Evolutionary conservation across 306 rosid species (phyloP), one percentile per base, ranked within the genome.

Genomic region (Acacia acuminata): DNA sequence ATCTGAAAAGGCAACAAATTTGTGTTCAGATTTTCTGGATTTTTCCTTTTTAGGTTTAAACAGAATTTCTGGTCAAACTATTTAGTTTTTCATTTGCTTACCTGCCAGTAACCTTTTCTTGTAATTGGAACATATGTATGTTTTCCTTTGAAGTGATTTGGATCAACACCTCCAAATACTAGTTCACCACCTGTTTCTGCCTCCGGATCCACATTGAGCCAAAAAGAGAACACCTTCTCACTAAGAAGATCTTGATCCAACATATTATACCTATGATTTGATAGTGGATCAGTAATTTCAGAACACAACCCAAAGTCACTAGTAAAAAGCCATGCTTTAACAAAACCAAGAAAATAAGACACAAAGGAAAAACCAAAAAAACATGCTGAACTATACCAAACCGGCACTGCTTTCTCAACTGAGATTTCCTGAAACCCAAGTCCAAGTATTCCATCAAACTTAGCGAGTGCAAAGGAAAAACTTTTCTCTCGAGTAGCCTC

Each of bases 31-130:
- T 32, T 81, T 13, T 48, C 69, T 4, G 82, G 16, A 44, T 64
- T 61, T 27, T 68, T 22, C 32, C 3, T 77, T 25, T 30, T 30
- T 47, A 43, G 30, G 76, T 66, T 32, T 56, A 71, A 80, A 67
- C 47, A 24, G 75, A 75, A 74, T 14, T 85, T 58, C 71, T 11
- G 58, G 66, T 16, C 64, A 83, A 65, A 72, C 30, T 30, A 71
- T 32, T 7, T 15, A 71, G 19, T 48, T 79, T 47, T 66, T 53
- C 86, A 71, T 42, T 58, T 65, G 50, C 87, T 63, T 43, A 92
- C 98, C 92, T 94, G 98, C 98, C 98, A 94, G 86, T 94, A 92
- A 48, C 98, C 98, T 81, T 91, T 91, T 87, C 50, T 64, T 67
- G 97, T 91, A 61, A 94, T 79, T 30, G 98, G 98, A 84, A 90